Evolutionary conservation across 2,329 filamentous ascomycete genomes (phyloP), one percentile per base, ranked within the genome.

Genomic region (Gnomoniopsis smithogilvyi): DNA sequence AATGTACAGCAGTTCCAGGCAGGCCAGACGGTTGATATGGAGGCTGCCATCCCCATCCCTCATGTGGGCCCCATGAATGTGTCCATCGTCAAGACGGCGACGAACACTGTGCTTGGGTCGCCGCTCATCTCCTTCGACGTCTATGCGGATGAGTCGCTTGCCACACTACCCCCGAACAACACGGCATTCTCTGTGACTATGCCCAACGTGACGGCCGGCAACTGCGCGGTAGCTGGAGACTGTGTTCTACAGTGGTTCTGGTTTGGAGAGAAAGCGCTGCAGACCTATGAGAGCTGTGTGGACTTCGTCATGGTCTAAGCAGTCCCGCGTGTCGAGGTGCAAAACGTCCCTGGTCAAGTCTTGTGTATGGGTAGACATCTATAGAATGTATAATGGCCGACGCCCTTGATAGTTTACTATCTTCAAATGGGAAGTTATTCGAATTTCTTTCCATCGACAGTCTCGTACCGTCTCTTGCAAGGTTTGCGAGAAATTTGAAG

Each of bases 71-170:
- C 74, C 15, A 73, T 72, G 67, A 87, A 87, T 69, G 81, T 87
- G 43, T 83, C 80, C 19, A 76, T 87, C 52, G 77, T 88, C 64
- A 75, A 81, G 66, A 80, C 78, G 12, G 72, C 74, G 41, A 77
- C 76, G 64, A 80, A 85, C 72, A 73, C 68, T 26, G 69, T 83
- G 61, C 75, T 87, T 26, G 83, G 82, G 36, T 60, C 70, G 51
- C 77, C 79, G 15, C 73, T 87, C 63, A 83, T 80, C 61, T 76
- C 74, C 63, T 87, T 82, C 70, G 74, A 78, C 64, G 73, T 72
- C 64, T 87, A 86, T 65, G 84, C 83, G 30, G 73, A 80, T 59
- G 76, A 78, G 66, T 67, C 52, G 15, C 67, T 72, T 59, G 51
- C 68, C 14, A 65, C 65, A 33, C 62, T 78, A 36, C 70, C 72